Base-by-base conservation (phyloP, 805 yeast species). In the Myxozyma vanderwaltii region DNA sequence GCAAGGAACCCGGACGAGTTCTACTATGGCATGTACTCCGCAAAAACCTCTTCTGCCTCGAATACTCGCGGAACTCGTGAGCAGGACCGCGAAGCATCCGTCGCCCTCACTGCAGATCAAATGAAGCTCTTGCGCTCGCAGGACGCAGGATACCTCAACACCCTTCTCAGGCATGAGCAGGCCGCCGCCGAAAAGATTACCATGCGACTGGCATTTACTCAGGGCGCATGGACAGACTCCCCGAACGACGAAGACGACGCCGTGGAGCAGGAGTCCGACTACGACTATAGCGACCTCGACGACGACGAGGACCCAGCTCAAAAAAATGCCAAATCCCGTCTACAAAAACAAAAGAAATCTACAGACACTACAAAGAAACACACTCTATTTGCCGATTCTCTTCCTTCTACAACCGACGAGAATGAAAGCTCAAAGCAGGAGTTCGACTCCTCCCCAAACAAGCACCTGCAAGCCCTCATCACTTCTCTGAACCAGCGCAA, bases 1-100 rank as follows among this genome's bases (percentile, higher is more conserved):
- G 79, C 80, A 46, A 81, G 90, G 67, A 94, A 94, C 71, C 96
- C 95, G 15, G 99, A 94, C 79, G 99, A 94, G 74, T 94, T 88
- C 76, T 91, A 92, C 74, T 96, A 90, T 82, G 94, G 90, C 21
- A 94, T 94, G 99, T 82, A 86, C 33, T 78, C 80, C 13, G 77
- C 79, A 61, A 80, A 79, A 68, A 84, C 94, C 3, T 35, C 43
- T 23, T 48, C 52, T 1, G 43, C 43, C 2, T 13, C 43, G 10
- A 76, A 84, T 0, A 89, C 88, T 23, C 79, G 96, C 61, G 68
- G 67, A 13, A 54, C 51, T 15, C 48, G 49, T 17, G 73, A 70
- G 4, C 62, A 66, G 44, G 74, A 72, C 51, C 87, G 82, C 19
- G 80, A 78, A 26, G 74, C 91, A 55, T 75, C 84, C 7, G 81